phyloP scores from a whole-genome alignment of 495 filamentous ascomycete genomes.

The Annulohypoxylon bovei region DNA sequence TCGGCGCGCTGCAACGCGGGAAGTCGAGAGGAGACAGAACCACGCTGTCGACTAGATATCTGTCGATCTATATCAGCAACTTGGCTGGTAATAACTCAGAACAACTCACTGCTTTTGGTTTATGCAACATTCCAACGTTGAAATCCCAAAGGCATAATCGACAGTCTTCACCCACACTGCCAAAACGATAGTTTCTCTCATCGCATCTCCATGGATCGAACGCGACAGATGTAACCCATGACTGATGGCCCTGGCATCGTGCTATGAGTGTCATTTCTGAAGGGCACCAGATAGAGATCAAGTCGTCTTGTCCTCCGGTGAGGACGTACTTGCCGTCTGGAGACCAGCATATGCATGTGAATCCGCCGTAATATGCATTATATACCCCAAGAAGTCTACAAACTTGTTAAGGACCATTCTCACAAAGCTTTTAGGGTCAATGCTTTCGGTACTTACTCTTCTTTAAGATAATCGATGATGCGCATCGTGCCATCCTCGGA shows the following conservation, averaged over 20 bases:
- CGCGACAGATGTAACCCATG: conserved; percentile 91
- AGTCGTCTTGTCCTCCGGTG: conserved; percentile 94
- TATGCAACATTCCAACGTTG: conserved; percentile 92
- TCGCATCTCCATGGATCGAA: conserved; percentile 98
- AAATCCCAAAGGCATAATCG: conserved; percentile 95
- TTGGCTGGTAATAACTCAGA: background rate
- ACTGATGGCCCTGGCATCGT: conserved; percentile 90
- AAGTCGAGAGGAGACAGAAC: conserved; percentile 67
- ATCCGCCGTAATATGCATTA: conserved; percentile 89
- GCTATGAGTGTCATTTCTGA: conserved; percentile 86
- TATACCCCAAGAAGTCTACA: conserved; percentile 82
- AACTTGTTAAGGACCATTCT: background rate
- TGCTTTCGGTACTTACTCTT: conserved; percentile 69
- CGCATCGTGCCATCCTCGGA: conserved; percentile 90
- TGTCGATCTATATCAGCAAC: conserved; percentile 35
- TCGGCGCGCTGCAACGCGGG: conserved; percentile 58
- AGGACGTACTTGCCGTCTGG: conserved; percentile 96
- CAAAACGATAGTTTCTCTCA: conserved; percentile 91
- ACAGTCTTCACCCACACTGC: conserved; percentile 94
- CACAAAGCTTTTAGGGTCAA: background rate
- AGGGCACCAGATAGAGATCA: conserved; percentile 93
- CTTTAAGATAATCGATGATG: conserved; percentile 89
- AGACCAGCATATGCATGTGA: conserved; percentile 95
- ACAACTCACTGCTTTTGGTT: conserved; percentile 70
- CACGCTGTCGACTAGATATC: conserved; percentile 66